A percentile compares a stretch with the other conserved stretches of the same genome.
Evolutionary conservation across 179 eudicot species (phyloP).

Genomic region (Silene noctiflora): DNA sequence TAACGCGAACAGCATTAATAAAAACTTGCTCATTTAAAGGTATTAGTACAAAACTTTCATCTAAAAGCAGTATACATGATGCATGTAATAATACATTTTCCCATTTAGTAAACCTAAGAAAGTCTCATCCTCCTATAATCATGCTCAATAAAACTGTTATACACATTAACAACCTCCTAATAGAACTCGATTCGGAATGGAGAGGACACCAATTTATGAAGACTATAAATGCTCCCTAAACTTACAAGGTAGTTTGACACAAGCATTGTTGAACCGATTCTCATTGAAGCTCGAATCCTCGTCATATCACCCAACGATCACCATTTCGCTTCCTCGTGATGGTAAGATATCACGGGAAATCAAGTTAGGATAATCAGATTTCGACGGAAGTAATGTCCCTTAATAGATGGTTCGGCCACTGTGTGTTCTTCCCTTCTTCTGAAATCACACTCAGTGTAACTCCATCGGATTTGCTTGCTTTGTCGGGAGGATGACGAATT

Average conservation of each 20-base stretch:
- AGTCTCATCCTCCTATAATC: constrained; percentile 14
- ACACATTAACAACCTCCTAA: constrained; percentile 1
- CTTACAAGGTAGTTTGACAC: too few relatives aligned
- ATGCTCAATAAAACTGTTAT: constrained; percentile 4
- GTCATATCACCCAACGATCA: constrained; percentile 7
- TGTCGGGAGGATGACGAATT: too few relatives aligned
- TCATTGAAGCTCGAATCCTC: constrained; percentile 5
- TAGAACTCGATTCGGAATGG: neutral
- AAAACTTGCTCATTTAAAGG: too few relatives aligned
- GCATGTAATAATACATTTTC: too few relatives aligned
- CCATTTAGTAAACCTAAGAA: neutral
- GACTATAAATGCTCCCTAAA: too few relatives aligned
- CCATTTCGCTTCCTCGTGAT: neutral
- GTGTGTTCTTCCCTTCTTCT: constrained; percentile 30
- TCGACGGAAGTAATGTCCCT: constrained; percentile 19
- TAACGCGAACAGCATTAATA: too few relatives aligned
- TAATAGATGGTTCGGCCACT: constrained; percentile 18
- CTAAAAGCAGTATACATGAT: too few relatives aligned
- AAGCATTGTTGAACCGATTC: too few relatives aligned
- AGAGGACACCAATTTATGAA: too few relatives aligned
- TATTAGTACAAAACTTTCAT: too few relatives aligned
- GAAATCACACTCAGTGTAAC: constrained; percentile 35
- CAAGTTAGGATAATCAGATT: neutral
- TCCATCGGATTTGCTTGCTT: constrained; percentile 15
- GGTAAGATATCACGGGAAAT: constrained; percentile 6